phyloP scores from a whole-genome alignment of 495 filamentous ascomycete genomes.

The Neurospora sp. region DNA sequence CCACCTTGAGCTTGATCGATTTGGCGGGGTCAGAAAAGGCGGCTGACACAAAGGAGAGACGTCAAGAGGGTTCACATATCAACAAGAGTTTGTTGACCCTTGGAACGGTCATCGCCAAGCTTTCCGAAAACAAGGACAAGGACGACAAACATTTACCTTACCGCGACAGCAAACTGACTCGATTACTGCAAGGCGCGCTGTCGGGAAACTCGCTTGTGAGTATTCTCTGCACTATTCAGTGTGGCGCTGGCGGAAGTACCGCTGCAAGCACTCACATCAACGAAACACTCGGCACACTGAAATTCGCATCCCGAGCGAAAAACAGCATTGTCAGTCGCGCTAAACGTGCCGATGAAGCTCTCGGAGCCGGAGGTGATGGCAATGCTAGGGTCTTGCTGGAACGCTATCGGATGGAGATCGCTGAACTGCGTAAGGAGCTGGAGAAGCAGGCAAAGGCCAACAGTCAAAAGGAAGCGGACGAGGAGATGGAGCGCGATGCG shows the following conservation, averaged over 20 bases:
- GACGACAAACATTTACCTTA: constrained; percentile 89
- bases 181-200: constrained; percentile 83
- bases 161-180: constrained; percentile 91
- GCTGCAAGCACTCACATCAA: constrained; percentile 60
- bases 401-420: constrained; percentile 89
- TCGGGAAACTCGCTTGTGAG: constrained; percentile 91
- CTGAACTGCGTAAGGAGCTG: constrained; percentile 68
- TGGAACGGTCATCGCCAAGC: constrained; percentile 84
- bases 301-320: constrained; percentile 92
- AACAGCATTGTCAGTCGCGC: constrained; percentile 98
- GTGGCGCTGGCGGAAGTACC: constrained; percentile 54
- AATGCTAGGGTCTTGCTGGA: constrained; percentile 82
- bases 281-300: constrained; percentile 91
- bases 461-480: constrained; percentile 55
- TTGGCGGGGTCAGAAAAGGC: constrained; percentile 92
- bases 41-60: constrained; percentile 86
- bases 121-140: constrained; percentile 78
- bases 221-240: constrained; percentile 90
- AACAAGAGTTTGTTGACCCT: constrained; percentile 95
- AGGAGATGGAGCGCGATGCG: constrained; percentile 46
- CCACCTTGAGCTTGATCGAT: constrained; percentile 91
- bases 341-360: constrained; percentile 85
- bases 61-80: constrained; percentile 94
- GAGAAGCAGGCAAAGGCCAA: constrained; percentile 57
- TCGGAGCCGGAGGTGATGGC: constrained; percentile 64